phyloP scores from a whole-genome alignment of 2,329 filamentous ascomycete species.

The Nemania sp. region DNA sequence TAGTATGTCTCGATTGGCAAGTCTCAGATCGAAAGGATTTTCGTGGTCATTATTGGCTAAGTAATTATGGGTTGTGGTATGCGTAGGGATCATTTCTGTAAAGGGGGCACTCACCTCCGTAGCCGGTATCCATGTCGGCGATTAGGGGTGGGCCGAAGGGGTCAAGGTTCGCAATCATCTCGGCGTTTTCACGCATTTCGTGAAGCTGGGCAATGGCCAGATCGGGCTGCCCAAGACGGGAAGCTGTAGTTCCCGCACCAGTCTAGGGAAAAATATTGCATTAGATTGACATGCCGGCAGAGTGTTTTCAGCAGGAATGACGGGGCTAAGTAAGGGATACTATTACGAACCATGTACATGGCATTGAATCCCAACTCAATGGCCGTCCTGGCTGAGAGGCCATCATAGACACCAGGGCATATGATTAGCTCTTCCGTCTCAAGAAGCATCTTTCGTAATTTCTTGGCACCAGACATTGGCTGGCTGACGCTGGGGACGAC shows the following conservation, averaged over 20 bases:
- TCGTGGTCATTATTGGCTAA: not conserved
- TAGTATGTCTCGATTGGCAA: conserved; percentile 3
- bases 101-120: conserved; percentile 49
- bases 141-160: conserved; percentile 53
- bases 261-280: conserved; percentile 43
- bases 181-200: conserved; percentile 57
- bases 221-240: conserved; percentile 56
- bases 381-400: conserved; percentile 53
- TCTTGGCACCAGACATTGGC: conserved; percentile 40
- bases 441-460: conserved; percentile 40
- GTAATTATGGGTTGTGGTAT: not conserved
- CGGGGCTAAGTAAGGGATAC: not conserved
- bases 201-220: conserved; percentile 55
- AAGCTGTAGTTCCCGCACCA: conserved; percentile 57
- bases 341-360: conserved; percentile 52
- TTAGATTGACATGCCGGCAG: conserved; percentile 12
- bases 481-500: conserved; percentile 31
- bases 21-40: not conserved
- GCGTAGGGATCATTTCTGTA: not conserved
- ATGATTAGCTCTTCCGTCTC: conserved; percentile 45
- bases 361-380: conserved; percentile 53
- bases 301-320: not conserved
- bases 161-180: conserved; percentile 57
- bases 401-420: conserved; percentile 56
- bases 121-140: conserved; percentile 59